A percentile compares a stretch with the other conserved stretches of the same genome.
phyloP scores from a whole-genome alignment of 106 monocot genomes.

The Dendrobium officinale region DNA sequence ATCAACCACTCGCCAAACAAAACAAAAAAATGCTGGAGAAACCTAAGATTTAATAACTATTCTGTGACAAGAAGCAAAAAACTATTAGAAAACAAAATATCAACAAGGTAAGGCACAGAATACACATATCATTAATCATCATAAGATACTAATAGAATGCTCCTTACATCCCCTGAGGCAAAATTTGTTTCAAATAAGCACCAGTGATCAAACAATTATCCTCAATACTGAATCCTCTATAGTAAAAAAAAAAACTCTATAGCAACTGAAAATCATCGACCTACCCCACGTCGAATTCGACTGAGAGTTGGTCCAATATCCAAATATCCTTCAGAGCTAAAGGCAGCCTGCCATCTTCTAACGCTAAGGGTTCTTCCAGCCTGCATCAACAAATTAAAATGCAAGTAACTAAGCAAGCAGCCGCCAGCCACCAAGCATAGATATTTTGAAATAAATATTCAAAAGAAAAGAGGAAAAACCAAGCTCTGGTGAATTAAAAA shows the following conservation, averaged over 20 bases:
- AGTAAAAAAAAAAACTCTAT: background rate
- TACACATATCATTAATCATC: background rate
- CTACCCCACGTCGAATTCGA: conserved; percentile 48
- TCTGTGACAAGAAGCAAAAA: background rate
- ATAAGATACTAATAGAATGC: background rate
- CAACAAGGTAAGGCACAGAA: background rate
- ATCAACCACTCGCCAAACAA: too few species aligned
- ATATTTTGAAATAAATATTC: background rate
- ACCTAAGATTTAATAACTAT: too few species aligned
- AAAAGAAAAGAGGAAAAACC: background rate
- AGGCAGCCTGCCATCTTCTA: conserved; percentile 58
- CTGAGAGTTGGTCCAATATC: conserved; percentile 45
- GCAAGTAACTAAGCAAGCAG: background rate
- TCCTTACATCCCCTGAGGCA: background rate
- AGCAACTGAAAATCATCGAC: conserved; percentile 5
- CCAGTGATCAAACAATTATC: background rate
- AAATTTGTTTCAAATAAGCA: background rate
- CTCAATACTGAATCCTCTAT: background rate
- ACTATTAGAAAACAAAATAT: background rate
- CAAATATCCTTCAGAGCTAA: conserved; percentile 46
- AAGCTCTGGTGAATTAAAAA: background rate
- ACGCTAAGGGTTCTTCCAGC: conserved; percentile 51
- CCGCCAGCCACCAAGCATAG: background rate
- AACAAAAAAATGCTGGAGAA: too few species aligned
- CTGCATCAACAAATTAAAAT: conserved; percentile 20